phyloP scores from a whole-genome alignment of 2,329 filamentous ascomycete species.

The Monosporascus sp. region DNA sequence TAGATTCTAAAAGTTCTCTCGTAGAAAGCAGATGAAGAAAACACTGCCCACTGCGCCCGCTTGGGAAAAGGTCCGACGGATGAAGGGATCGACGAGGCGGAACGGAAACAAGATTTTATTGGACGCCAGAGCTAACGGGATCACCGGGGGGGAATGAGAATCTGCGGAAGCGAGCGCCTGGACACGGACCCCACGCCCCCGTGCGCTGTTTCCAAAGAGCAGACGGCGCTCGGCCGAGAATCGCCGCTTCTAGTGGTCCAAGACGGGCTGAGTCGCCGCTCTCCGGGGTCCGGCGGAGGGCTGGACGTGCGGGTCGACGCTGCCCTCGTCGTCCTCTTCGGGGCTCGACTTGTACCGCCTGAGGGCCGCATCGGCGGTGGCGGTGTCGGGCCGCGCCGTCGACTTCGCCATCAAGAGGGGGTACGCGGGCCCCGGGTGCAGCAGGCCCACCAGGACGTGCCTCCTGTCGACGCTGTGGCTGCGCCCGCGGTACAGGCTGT shows the following conservation, averaged over 20 bases:
- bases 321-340: conserved; percentile 11
- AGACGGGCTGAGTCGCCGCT: conserved; percentile 18
- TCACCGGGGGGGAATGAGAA: no score
- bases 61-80: no score
- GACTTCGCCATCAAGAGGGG: conserved; percentile 16
- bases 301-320: conserved; percentile 4
- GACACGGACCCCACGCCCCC: not conserved
- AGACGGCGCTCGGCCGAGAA: conserved; percentile 1
- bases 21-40: not conserved
- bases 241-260: conserved; percentile 19
- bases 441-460: conserved; percentile 19
- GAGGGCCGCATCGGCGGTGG: conserved; percentile 9
- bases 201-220: no score
- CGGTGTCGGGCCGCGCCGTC: conserved; percentile 4
- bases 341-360: conserved; percentile 15
- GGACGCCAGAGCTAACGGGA: no score
- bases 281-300: conserved; percentile 7
- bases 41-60: no score
- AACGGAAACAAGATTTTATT: no score
- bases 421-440: conserved; percentile 25
- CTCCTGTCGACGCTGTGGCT: conserved; percentile 24
- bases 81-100: no score
- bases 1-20: not conserved
- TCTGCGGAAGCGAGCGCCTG: not conserved
- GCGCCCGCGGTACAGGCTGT: conserved; percentile 18